Base-by-base conservation (phyloP, 495 filamentous ascomycete species). In the Penicillium subrubescens region DNA sequence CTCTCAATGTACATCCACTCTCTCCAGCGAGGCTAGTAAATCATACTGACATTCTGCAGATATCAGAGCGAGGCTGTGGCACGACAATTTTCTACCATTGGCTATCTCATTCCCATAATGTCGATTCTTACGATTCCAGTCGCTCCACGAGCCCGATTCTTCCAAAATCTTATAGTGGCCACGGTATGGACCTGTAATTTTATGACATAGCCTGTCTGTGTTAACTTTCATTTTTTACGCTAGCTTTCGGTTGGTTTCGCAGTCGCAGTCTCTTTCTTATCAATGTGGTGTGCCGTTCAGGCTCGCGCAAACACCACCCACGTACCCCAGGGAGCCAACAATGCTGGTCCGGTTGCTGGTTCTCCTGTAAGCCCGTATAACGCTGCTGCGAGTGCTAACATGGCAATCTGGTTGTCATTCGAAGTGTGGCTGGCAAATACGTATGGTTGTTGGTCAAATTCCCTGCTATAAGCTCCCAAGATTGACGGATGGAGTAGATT, bases 21-120 rank as follows among this genome's bases (percentile, higher is more conserved):
- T 51, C 57, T 37, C 27, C 39, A 23, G 21, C 3, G 15, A 60
- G 39, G 33, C 33, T 35, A 35, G 33, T 35, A 35, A 60, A 25
- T 35, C 23, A 14, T 4, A n/a, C 35, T 60, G 15, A 60, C 23
- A 23, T 23, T 37, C 29, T 52, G 44, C 41, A 60, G 58, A 60
- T 60, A 60, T 52, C 58, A 60, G 58, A 52, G 25, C 31, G 58
- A 60, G 5, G 31, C 29, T 19, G 58, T 60, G 21, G 31, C 27
- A n/a, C 48, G 31, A 2, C 25, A 60, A 6, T 60, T 60, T 23
- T 60, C 58, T 23, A 60, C 58, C 41, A 60, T 60, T 51, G 58
- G 58, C 58, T 60, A 60, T 60, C 58, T 60, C n/a, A 60, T 60
- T n/a, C 58, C 58, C 12, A 60, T 60, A 51, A 60, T 60, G 17